Evolutionary conservation across 352 stramenopile species (phyloP).

Genomic region (Globisporangium cederbergense): DNA sequence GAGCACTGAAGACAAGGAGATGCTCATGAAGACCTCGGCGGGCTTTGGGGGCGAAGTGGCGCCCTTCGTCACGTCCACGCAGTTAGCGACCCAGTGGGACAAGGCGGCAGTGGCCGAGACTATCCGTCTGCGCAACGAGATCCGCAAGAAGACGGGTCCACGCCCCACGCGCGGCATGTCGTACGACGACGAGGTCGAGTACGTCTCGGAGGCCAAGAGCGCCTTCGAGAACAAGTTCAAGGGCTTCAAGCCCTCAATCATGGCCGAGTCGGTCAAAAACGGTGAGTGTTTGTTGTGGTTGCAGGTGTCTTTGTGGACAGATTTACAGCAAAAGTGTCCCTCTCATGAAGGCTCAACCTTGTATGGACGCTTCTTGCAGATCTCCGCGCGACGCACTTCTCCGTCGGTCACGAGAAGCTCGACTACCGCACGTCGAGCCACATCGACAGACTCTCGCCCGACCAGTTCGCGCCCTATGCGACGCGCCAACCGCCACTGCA

Average conservation of each 20-base stretch:
- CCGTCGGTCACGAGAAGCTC: conserved; percentile 55
- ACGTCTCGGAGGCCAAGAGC: conserved; percentile 72
- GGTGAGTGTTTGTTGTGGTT: conserved; percentile 26
- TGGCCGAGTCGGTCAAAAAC: conserved; percentile 76
- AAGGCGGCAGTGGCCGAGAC: conserved; percentile 50
- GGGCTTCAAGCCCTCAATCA: conserved; percentile 65
- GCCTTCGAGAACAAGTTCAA: conserved; percentile 72
- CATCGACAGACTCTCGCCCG: conserved; percentile 39
- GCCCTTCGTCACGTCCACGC: conserved; percentile 56
- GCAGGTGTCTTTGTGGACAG: not conserved
- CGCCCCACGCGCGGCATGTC: conserved; percentile 57
- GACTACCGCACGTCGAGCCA: conserved; percentile 76
- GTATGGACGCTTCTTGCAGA: conserved; percentile 30
- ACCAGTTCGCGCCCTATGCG: conserved; percentile 60
- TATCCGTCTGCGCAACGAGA: conserved; percentile 61
- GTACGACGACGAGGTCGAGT: conserved; percentile 77
- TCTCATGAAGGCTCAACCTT: conserved; percentile 5
- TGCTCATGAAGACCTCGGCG: conserved; percentile 59
- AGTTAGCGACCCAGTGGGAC: conserved; percentile 68
- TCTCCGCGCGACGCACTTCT: conserved; percentile 73
- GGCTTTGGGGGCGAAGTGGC: conserved; percentile 52
- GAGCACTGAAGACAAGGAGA: conserved; percentile 42
- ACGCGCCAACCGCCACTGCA: conserved; percentile 43
- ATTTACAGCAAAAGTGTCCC: not conserved
- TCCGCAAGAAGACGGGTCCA: conserved; percentile 56